Conservation (phyloP, 495 filamentous ascomycete species). For the Parachaetomium inaequale region DNA sequence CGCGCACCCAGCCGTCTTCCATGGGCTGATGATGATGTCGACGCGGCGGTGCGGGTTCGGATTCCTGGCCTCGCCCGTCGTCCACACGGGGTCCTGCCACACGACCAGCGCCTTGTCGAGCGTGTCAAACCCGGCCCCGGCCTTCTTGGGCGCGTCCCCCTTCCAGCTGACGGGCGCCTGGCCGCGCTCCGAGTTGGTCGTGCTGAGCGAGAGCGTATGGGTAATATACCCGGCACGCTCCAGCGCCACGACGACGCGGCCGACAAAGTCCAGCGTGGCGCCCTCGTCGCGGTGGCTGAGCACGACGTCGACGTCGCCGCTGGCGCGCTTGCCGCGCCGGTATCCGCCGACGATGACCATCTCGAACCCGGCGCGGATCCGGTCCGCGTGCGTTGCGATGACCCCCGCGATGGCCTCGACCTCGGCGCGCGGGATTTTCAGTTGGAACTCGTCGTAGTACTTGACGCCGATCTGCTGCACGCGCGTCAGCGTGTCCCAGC, state of each 20-base stretch:
- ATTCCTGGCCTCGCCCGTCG: conserved; percentile 45
- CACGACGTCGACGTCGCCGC: conserved; percentile 82
- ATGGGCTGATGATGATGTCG: conserved; percentile 89
- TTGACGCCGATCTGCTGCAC: conserved; percentile 96
- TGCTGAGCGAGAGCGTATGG: conserved; percentile 70
- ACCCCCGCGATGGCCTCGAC: conserved; percentile 63
- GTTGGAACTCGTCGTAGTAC: conserved; percentile 81
- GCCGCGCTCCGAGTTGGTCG: conserved; percentile 62
- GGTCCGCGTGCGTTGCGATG: conserved; percentile 60
- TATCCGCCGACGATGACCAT: conserved; percentile 81
- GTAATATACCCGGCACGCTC: conserved; percentile 70
- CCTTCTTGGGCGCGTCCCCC: conserved; percentile 30
- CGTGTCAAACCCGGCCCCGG: conserved; percentile 67
- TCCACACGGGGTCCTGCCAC: conserved; percentile 77
- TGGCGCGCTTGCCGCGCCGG: conserved; percentile 68
- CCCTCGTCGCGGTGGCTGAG: conserved; percentile 71
- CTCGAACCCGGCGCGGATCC: conserved; percentile 54
- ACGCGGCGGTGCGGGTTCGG: conserved; percentile 78
- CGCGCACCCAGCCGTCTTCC: conserved; percentile 83
- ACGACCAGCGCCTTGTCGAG: conserved; percentile 90
- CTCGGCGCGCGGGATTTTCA: conserved; percentile 67
- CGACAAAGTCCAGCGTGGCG: conserved; percentile 62
- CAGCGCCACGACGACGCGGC: conserved; percentile 63
- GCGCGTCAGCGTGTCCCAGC: conserved; percentile 69
- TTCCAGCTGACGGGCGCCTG: conserved; percentile 62